Conservation (phyloP, 305 asterid species). For the Fraxinus baroniana region DNA sequence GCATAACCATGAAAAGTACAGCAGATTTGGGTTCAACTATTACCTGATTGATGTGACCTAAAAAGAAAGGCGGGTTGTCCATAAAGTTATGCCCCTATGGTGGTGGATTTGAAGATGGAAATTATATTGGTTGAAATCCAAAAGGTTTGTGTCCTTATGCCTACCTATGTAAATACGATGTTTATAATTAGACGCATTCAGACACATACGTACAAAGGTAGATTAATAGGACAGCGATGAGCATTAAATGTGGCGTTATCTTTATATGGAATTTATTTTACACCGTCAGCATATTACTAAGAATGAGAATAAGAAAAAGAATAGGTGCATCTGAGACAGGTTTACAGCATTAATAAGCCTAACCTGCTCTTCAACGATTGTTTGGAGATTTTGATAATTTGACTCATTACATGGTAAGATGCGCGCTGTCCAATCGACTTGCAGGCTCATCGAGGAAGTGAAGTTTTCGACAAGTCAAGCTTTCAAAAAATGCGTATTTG, state of each 20-base stretch:
- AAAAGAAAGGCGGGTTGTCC: slow-evolving; percentile 3
- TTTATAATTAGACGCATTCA: neutral
- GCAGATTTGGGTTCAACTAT: neutral
- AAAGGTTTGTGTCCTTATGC: neutral
- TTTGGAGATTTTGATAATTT: neutral
- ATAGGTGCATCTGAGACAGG: slow-evolving; percentile 12
- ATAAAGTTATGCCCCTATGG: slow-evolving; percentile 21
- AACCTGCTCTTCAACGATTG: neutral
- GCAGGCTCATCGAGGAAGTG: neutral
- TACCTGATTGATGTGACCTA: slow-evolving; percentile 17
- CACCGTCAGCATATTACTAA: slow-evolving; percentile 16
- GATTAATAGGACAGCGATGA: neutral
- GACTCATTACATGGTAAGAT: neutral
- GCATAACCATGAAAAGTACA: neutral
- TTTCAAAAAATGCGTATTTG: neutral
- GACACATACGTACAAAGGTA: neutral
- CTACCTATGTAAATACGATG: neutral
- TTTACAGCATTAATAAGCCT: slow-evolving; percentile 16
- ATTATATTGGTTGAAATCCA: slow-evolving; percentile 19
- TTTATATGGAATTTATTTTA: neutral
- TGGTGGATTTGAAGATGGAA: slow-evolving; percentile 7
- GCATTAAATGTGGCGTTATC: slow-evolving; percentile 15
- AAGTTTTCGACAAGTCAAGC: neutral
- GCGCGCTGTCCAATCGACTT: neutral
- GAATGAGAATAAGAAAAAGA: slow-evolving; percentile 1